Percentiles rank a stretch among this genome's conserved stretches.
phyloP scores from a whole-genome alignment of 345 rosid genomes.

The Salix suchowensis region DNA sequence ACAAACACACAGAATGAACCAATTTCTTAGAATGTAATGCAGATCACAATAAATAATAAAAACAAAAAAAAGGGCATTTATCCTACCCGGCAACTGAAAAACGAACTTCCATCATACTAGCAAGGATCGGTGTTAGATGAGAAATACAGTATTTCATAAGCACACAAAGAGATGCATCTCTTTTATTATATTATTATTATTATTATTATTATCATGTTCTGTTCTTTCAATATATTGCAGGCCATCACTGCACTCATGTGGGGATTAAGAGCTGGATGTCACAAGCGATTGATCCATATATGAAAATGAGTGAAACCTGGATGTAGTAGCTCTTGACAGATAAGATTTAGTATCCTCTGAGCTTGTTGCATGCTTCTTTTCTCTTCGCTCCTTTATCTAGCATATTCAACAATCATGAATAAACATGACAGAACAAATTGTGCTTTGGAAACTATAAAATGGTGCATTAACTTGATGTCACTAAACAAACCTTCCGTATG shows the following conservation, averaged over 20 bases:
- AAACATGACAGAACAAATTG: neutral
- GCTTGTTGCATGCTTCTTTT: slow-evolving; percentile 47
- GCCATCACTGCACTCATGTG: neutral
- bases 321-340: slow-evolving; percentile 67
- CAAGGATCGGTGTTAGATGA: neutral
- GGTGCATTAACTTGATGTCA: neutral
- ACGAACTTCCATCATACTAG: neutral
- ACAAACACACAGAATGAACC: neutral
- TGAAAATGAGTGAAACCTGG: slow-evolving; percentile 45
- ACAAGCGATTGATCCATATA: neutral
- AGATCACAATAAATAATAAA: neutral
- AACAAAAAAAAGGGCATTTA: too few species aligned
- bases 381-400: slow-evolving; percentile 79
- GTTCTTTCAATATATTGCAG: neutral
- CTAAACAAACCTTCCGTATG: slow-evolving; percentile 70
- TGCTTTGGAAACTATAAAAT: slow-evolving; percentile 4
- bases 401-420: slow-evolving; percentile 18
- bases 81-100: neutral
- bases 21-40: neutral
- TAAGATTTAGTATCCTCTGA: slow-evolving; percentile 66
- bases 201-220: neutral
- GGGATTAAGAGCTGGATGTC: neutral
- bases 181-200: too few species aligned
- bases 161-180: neutral
- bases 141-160: neutral